These are phyloP conservation scores for Capsicum baccatum DNA, from an alignment of 257 asterid species.

Conservation along the genomic window DNA sequence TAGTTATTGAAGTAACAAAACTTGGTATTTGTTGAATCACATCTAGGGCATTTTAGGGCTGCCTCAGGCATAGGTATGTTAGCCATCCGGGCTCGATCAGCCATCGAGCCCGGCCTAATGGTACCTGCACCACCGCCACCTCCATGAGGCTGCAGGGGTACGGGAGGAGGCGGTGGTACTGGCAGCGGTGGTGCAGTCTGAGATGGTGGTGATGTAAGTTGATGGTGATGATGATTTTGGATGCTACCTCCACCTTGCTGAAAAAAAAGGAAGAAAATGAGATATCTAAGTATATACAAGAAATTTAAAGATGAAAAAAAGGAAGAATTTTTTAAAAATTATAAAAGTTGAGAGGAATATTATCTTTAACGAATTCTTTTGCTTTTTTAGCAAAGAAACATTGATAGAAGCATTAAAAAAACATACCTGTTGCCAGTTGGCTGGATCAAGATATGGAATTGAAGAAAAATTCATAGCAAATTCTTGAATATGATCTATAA, in stretches of 20 bases:
- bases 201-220: slow-evolving; percentile 25
- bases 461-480: slow-evolving; percentile 88
- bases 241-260: slow-evolving; percentile 58
- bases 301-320: slow-evolving; percentile 40
- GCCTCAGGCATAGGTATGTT: slow-evolving; percentile 83
- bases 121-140: slow-evolving; percentile 49
- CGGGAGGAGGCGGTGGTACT: slow-evolving; percentile 44
- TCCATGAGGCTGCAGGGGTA: slow-evolving; percentile 56
- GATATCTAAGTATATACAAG: slow-evolving; percentile 54
- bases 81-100: slow-evolving; percentile 88
- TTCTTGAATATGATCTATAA: slow-evolving; percentile 44
- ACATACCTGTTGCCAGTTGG: slow-evolving; percentile 97
- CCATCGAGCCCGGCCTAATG: slow-evolving; percentile 85
- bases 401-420: slow-evolving; percentile 46
- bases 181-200: slow-evolving; percentile 40
- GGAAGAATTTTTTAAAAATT: slow-evolving; percentile 26
- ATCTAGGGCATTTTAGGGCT: slow-evolving; percentile 86
- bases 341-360: slow-evolving; percentile 52
- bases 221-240: slow-evolving; percentile 49
- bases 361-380: slow-evolving; percentile 50
- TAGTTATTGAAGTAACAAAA: slow-evolving; percentile 95
- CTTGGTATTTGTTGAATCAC: slow-evolving; percentile 87
- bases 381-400: slow-evolving; percentile 64
- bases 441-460: slow-evolving; percentile 93
- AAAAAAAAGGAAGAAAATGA: slow-evolving; percentile 33